A percentile compares a stretch with the other conserved stretches of the same genome.
These are phyloP conservation scores for Euryodendron excelsum DNA, from an alignment of 148 eudicot species.

Conservation along the genomic window DNA sequence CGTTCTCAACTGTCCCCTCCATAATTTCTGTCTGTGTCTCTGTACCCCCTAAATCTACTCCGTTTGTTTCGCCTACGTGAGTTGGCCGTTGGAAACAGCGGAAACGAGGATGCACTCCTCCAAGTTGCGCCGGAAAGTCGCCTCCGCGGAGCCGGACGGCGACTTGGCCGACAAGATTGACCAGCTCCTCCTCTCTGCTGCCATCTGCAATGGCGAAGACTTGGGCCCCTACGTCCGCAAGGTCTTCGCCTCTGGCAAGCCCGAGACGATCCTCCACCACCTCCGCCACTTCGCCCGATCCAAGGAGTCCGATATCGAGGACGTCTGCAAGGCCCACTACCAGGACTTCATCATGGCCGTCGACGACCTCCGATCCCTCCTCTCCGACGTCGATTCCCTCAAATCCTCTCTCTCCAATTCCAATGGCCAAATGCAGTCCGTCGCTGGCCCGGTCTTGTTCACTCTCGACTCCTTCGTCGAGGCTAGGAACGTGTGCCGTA, in stretches of 20 bases:
- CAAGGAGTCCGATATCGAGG: conserved; percentile 80
- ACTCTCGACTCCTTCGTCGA: conserved; percentile 62
- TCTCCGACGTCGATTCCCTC: conserved; percentile 76
- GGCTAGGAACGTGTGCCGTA: conserved; percentile 39
- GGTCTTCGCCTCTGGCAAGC: conserved; percentile 72
- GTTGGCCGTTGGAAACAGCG: background rate
- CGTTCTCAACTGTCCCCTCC: too few species aligned
- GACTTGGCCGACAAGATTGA: conserved; percentile 64
- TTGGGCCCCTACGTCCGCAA: conserved; percentile 71
- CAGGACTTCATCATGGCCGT: conserved; percentile 91
- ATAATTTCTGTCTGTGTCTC: background rate
- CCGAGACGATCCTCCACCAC: conserved; percentile 62
- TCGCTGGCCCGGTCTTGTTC: conserved; percentile 53
- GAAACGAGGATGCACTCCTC: conserved; percentile 38
- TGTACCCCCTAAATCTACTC: conserved; percentile 25
- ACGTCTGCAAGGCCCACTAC: conserved; percentile 78
- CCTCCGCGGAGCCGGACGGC: conserved; percentile 26
- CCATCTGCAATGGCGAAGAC: conserved; percentile 83
- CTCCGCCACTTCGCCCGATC: conserved; percentile 64
- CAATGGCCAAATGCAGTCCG: conserved; percentile 58
- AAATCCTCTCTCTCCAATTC: conserved; percentile 67
- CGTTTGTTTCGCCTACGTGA: conserved; percentile 24
- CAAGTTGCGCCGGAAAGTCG: conserved; percentile 60
- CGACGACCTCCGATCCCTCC: conserved; percentile 83
- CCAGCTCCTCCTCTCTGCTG: conserved; percentile 73